Evolutionary conservation across 139 green algal species (phyloP), one percentile per base, ranked within the genome.

Genomic region (Pseudopediastrum boryanum): DNA sequence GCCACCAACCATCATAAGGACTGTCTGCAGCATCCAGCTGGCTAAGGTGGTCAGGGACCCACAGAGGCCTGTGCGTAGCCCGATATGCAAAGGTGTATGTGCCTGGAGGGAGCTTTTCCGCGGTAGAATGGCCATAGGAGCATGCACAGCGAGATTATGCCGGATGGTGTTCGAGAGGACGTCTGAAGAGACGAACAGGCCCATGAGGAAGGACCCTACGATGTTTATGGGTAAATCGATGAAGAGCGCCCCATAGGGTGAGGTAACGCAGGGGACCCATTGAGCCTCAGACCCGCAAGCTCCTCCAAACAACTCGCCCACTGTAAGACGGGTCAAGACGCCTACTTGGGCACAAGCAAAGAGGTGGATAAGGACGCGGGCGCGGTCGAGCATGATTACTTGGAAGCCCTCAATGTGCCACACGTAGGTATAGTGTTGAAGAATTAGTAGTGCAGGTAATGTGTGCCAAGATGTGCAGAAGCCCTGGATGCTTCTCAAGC

Each of bases 1-100:
- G 46, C 65, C 35, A 9, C 78, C 67, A 0, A 88, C 77, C 1
- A 93, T 70, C 64, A 93, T 91, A 7, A 69, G 16, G 3, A 80
- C 68, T 39, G 91, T 58, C 59, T 92, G 83, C n/a, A 89, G 19
- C 16, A 89, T 72, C 94, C 94, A 97, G 70, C 85, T 89, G 3
- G 92, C 87, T 79, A 96, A 97, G 0, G 94, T 98, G 2, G 94
- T 98, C 6, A 96, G 74, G 2, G 85, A 94, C 33, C 93, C 94
- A 62, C 94, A 98, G 48, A 89, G 95, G 0, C 94, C 94, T 0
- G 92, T 96, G 19, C 92, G 83, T 46, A 97, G 68, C 38, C 94
- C 93, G 0, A 96, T 64, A 29, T 93, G 90, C 52, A 96, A 83
- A 29, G 82, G 65, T n/a, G 71, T 52, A 44, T 86, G 65, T 0